Base-by-base conservation (phyloP, 2,329 filamentous ascomycete genomes). In the Plenodomus tracheiphilus region DNA sequence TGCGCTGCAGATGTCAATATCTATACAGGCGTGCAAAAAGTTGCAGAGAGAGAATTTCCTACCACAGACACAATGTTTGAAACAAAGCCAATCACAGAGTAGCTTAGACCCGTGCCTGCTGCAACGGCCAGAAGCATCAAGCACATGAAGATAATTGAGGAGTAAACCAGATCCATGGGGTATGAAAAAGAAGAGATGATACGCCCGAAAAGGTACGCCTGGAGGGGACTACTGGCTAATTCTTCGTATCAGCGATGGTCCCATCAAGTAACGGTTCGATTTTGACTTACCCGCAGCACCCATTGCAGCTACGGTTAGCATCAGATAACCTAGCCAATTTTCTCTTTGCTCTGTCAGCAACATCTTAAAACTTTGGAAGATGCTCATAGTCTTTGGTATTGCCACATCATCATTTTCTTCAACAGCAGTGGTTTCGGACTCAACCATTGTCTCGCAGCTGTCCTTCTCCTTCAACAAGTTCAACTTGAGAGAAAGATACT, bases 91-190 rank as follows among this genome's bases (percentile, higher is more conserved):
- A 66, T 46, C 3, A 41, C 36, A 36, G 61, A 63, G 39, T 65
- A 63, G 46, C 61, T 59, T 6, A 59, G 16, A 4, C 58, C 63
- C 4, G 64, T 39, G 16, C 56, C 58, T 8, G 51, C 20, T n/a
- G 61, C 61, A 16, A 64, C 49, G 9, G 46, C 47, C n/a, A 58
- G 46, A 18, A 54, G 56, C 52, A 60, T 59, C n/a, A 58, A 41
- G 85, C 93, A 54, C 61, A 71, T 5, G 76, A 70, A 16, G 15
- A 42, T 56, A 1, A 49, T 60, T 10, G 56, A 46, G 0, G 41
- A 28, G 2, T 41, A 39, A 4, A 66, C 53, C 4, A 53, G 51
- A 15, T 59, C 56, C 16, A 51, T 54, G 47, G 49, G 59, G 19
- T 47, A 59, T 1, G 53, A 46, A 22, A 64, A 66, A 7, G 51